Evolutionary conservation across 805 yeast species (phyloP).

Genomic region (Naumovozyma castellii): DNA sequence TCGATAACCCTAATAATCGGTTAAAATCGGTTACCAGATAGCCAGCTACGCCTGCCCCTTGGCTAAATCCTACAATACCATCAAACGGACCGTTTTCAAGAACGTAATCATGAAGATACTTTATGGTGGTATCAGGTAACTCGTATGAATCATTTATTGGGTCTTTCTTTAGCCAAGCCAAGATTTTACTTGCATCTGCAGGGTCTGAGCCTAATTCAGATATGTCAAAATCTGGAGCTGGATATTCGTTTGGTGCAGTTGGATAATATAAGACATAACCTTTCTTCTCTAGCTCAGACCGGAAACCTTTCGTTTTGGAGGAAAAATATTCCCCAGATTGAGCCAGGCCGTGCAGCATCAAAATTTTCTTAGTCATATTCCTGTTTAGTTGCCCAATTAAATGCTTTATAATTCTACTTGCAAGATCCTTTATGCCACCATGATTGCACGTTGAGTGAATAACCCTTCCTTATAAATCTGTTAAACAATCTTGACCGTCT

Average conservation of each 20-base stretch:
- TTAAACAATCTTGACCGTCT: no score
- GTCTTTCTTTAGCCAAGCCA: constrained; percentile 61
- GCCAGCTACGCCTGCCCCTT: constrained; percentile 86
- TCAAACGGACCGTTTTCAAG: constrained; percentile 62
- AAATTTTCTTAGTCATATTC: constrained; percentile 38
- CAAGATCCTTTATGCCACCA: not conserved
- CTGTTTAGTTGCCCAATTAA: no score
- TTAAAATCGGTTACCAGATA: constrained; percentile 50
- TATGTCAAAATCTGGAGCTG: constrained; percentile 43
- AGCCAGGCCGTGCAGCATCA: constrained; percentile 85
- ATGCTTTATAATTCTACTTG: no score
- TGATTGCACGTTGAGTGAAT: no score
- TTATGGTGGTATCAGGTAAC: constrained; percentile 33
- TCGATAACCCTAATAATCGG: constrained; percentile 32
- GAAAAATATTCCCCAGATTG: constrained; percentile 75
- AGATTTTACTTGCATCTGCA: constrained; percentile 27
- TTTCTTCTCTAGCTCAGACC: constrained; percentile 49
- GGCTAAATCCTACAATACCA: constrained; percentile 85
- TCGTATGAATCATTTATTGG: constrained; percentile 32
- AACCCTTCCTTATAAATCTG: no score
- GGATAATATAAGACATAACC: constrained; percentile 66
- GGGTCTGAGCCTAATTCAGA: constrained; percentile 8
- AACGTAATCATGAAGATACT: constrained; percentile 36
- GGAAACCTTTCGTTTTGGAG: constrained; percentile 75
- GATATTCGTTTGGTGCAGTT: constrained; percentile 61